These are phyloP conservation scores for Fraxinus americana DNA, from an alignment of 257 asterid genomes.

Conservation along the genomic window DNA sequence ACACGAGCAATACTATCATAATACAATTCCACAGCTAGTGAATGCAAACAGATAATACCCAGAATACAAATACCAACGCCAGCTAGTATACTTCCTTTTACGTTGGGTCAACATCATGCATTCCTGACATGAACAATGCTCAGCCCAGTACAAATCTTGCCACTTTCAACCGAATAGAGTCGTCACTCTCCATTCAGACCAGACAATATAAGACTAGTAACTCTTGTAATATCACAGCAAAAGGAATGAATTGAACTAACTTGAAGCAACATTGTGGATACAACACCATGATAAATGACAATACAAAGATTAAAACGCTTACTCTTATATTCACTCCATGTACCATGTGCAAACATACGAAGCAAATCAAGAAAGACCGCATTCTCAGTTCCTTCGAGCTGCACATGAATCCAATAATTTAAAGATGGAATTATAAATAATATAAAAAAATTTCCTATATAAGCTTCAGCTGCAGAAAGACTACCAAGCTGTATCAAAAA, in stretches of 20 bases:
- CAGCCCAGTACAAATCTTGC: background rate
- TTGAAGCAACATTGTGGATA: constrained; percentile 2
- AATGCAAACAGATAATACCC: background rate
- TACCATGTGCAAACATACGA: constrained; percentile 79
- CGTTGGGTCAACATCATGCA: constrained; percentile 10
- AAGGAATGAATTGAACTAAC: background rate
- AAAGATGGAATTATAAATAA: constrained; percentile 1
- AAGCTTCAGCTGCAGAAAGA: constrained; percentile 4
- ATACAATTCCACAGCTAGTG: background rate
- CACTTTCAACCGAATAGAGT: background rate
- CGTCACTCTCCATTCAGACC: background rate
- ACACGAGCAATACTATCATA: background rate
- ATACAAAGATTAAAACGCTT: constrained; percentile 28
- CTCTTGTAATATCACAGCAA: background rate
- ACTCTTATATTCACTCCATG: constrained; percentile 96
- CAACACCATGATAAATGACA: constrained; percentile 11
- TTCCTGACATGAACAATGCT: background rate
- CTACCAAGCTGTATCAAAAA: background rate
- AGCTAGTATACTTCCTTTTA: constrained; percentile 1
- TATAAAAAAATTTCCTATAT: background rate
- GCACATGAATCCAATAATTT: constrained; percentile 28
- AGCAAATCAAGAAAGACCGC: constrained; percentile 70
- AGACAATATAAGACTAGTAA: background rate
- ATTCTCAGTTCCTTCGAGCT: constrained; percentile 90
- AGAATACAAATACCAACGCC: background rate